Percentiles rank a stretch among this genome's conserved stretches.
Evolutionary conservation across 768 basidiomycete genomes (phyloP).

Genomic region (Crucibulum laeve): DNA sequence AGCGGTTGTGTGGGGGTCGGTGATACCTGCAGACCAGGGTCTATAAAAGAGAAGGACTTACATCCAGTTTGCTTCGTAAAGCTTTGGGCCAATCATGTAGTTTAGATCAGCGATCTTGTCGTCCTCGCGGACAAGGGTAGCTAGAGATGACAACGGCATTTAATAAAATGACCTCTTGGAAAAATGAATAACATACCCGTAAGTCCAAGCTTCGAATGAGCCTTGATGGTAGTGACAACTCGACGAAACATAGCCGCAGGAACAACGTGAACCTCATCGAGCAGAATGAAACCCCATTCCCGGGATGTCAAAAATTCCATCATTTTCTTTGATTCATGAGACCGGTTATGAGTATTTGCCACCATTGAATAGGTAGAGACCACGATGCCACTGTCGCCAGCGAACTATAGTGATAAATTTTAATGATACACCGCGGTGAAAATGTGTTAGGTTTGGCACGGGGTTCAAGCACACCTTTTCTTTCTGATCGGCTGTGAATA

Average conservation of each 20-base stretch:
- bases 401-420: conserved; percentile 56
- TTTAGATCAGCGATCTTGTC: conserved; percentile 98
- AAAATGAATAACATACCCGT: conserved; percentile 55
- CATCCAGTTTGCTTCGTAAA: conserved; percentile 99
- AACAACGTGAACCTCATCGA: conserved; percentile 99
- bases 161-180: neutral
- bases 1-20: too few relatives aligned
- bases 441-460: neutral
- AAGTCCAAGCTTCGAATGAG: conserved; percentile 95
- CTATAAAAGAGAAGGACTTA: conserved; percentile 20
- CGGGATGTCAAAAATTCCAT: conserved; percentile 99
- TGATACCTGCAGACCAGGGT: too few relatives aligned
- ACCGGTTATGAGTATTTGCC: conserved; percentile 95
- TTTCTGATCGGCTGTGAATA: conserved; percentile 97
- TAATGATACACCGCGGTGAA: neutral
- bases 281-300: conserved; percentile 97
- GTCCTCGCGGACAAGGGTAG: conserved; percentile 97
- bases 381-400: conserved; percentile 95
- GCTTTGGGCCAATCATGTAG: conserved; percentile 98
- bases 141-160: conserved; percentile 32
- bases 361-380: conserved; percentile 99
- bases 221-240: conserved; percentile 97
- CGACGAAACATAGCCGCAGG: conserved; percentile 98
- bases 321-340: conserved; percentile 99
- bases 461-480: conserved; percentile 77